Base-by-base conservation (phyloP, 139 green algal species). In the Chlamydomonas schloesseri region DNA sequence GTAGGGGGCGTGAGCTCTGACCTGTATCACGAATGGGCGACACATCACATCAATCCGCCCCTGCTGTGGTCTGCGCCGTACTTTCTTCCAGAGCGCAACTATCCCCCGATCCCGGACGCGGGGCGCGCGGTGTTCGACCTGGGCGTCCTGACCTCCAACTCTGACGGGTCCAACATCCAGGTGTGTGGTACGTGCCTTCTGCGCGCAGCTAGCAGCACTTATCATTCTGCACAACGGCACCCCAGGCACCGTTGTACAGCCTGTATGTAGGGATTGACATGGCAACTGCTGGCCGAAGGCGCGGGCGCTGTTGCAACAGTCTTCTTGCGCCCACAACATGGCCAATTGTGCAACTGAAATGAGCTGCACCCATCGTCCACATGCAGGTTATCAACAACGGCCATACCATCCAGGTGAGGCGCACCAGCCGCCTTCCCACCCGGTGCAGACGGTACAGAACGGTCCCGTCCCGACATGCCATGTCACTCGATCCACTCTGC, bases 381-480 rank as follows among this genome's bases (percentile, higher is more conserved):
- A n/a, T n/a, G 20, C 47, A 36, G 34, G 55, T 89, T 17, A 65
- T 80, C 65, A 89, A 89, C 84, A 84, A 80, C 34, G 84, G 84
- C 18, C 84, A 89, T n/a, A 84, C 74, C 14, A 53, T 89, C 21
- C 60, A 67, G 60, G 24, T 67, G 60, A 8, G 33, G n/a, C n/a
- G n/a, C n/a, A n/a, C n/a, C n/a, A n/a, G n/a, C n/a, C n/a, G n/a
- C n/a, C n/a, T n/a, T n/a, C n/a, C n/a, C n/a, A n/a, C n/a, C n/a
- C n/a, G n/a, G n/a, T n/a, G n/a, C n/a, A n/a, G n/a, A n/a, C n/a
- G n/a, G n/a, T n/a, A n/a, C n/a, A n/a, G n/a, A n/a, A n/a, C n/a
- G n/a, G n/a, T n/a, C n/a, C n/a, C n/a, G n/a, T n/a, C n/a, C n/a
- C n/a, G n/a, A n/a, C n/a, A n/a, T n/a, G n/a, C n/a, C 20, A 13